Conservation (phyloP, 179 eudicot species). For the Drosera spatulata region DNA sequence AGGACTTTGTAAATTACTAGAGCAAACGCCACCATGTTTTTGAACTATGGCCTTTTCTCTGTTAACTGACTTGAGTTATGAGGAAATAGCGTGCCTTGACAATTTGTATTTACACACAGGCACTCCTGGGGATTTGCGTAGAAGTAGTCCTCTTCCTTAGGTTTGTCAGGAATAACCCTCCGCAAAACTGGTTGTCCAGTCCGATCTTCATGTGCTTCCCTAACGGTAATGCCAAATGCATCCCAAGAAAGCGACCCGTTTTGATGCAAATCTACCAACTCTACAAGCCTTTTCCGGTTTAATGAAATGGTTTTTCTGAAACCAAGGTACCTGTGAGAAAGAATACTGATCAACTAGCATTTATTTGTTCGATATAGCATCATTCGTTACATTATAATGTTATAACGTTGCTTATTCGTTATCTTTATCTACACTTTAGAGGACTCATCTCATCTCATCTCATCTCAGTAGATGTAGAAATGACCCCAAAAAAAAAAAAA, state of each 20-base stretch:
- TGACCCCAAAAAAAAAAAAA: too few relatives aligned
- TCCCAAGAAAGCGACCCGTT: conserved; percentile 73
- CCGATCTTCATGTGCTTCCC: conserved; percentile 44
- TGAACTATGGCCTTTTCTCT: too few relatives aligned
- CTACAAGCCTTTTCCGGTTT: conserved; percentile 61
- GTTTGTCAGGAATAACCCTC: conserved; percentile 60
- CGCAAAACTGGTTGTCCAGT: conserved; percentile 69
- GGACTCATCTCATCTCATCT: too few relatives aligned
- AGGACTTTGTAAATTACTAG: too few relatives aligned
- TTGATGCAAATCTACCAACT: conserved; percentile 60
- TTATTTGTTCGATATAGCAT: too few relatives aligned
- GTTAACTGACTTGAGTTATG: background rate
- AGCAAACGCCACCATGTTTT: too few relatives aligned
- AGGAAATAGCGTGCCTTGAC: conserved; percentile 17
- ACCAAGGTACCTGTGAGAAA: conserved; percentile 63
- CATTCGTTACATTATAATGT: too few relatives aligned
- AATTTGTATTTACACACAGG: conserved; percentile 49
- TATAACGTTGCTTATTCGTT: too few relatives aligned
- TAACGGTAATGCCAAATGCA: conserved; percentile 44
- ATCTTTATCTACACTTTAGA: too few relatives aligned
- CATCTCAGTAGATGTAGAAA: too few relatives aligned
- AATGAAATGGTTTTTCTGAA: conserved; percentile 63
- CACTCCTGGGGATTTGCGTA: conserved; percentile 94
- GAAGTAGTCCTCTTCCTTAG: conserved; percentile 96
- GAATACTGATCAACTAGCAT: background rate